Evolutionary conservation across 306 rosid genomes (phyloP).

Genomic region (Vigna angularis): DNA sequence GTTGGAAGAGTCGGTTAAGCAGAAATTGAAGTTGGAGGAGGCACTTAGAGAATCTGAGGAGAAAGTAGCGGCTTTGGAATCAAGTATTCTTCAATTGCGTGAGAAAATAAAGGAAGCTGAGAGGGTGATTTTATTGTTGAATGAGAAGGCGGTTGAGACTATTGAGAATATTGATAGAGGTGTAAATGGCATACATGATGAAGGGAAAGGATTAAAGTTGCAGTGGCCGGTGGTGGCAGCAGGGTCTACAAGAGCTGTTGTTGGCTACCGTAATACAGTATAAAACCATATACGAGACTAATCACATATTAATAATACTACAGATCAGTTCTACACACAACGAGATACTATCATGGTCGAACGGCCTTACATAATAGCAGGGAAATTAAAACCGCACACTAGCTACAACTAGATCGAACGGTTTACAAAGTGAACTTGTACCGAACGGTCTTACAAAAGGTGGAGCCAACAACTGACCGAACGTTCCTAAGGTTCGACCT

Average conservation of each 20-base stretch:
- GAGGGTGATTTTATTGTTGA: conserved; percentile 52
- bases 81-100: conserved; percentile 54
- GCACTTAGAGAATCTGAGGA: conserved; percentile 57
- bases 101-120: conserved; percentile 66
- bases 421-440: too few species aligned
- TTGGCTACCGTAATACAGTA: conserved; percentile 41
- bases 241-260: conserved; percentile 74
- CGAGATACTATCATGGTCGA: too few species aligned
- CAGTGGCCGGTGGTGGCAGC: conserved; percentile 73
- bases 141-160: conserved; percentile 58
- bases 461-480: too few species aligned
- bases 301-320: too few species aligned
- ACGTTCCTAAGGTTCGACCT: too few species aligned
- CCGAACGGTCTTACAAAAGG: too few species aligned
- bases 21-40: conserved; percentile 55
- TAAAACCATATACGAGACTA: too few species aligned
- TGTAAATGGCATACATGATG: conserved; percentile 51
- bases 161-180: conserved; percentile 52
- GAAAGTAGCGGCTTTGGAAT: conserved; percentile 56
- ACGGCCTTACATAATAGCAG: too few species aligned
- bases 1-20: conserved; percentile 53
- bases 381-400: too few species aligned
- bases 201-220: conserved; percentile 50
- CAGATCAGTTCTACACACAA: too few species aligned
- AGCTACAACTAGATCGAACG: too few species aligned